phyloP scores from a whole-genome alignment of 805 yeast species.

The Nakazawaea ambrosiae region DNA sequence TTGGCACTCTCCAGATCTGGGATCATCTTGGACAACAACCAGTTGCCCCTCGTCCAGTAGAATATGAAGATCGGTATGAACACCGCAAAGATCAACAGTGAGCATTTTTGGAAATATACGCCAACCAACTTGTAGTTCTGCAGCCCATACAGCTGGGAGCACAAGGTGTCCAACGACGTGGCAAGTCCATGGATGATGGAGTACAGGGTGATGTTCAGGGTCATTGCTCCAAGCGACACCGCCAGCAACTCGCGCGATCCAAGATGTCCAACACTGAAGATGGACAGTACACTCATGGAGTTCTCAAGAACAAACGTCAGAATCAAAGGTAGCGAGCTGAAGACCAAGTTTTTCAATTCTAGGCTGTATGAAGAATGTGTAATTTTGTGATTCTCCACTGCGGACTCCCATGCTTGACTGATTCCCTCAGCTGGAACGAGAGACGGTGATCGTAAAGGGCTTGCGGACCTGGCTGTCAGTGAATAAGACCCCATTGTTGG shows the following conservation, averaged over 20 bases:
- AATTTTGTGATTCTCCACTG: constrained; percentile 1
- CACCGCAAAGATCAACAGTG: constrained; percentile 33
- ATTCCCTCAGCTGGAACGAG: neutral
- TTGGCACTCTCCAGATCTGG: constrained; percentile 41
- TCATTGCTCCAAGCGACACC: constrained; percentile 49
- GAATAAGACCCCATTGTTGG: neutral
- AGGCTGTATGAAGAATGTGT: constrained; percentile 1
- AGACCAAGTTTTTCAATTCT: constrained; percentile 22
- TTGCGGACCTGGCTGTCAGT: neutral
- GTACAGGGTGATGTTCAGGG: constrained; percentile 49
- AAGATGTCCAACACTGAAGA: constrained; percentile 50
- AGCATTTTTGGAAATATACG: constrained; percentile 41
- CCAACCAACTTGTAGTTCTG: constrained; percentile 44
- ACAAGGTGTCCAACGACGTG: constrained; percentile 49
- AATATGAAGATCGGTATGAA: constrained; percentile 32
- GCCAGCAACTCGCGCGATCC: constrained; percentile 56
- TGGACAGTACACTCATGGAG: constrained; percentile 46
- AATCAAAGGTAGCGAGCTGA: constrained; percentile 42
- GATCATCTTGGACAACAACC: constrained; percentile 33
- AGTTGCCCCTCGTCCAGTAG: constrained; percentile 37
- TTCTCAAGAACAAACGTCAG: constrained; percentile 48
- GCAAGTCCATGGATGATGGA: constrained; percentile 53
- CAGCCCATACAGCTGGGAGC: constrained; percentile 58
- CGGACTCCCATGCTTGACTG: constrained; percentile 2
- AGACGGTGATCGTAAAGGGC: neutral